phyloP scores from a whole-genome alignment of 2,329 filamentous ascomycete species.

The Ophiostoma sp. region DNA sequence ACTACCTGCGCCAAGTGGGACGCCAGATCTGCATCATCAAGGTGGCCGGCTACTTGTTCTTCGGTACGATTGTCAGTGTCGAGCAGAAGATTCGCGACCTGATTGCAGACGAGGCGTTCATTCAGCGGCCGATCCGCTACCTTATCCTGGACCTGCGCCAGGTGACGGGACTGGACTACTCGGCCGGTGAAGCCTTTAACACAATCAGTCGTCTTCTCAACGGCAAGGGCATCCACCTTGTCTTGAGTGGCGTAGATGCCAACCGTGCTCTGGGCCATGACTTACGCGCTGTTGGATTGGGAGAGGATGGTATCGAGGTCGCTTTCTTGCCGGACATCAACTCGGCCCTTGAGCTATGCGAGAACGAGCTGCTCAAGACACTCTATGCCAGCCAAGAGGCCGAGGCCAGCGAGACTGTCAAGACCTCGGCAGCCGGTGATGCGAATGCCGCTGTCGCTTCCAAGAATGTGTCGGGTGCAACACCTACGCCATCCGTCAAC shows the following conservation, averaged over 20 bases:
- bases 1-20: slow-evolving; percentile 82
- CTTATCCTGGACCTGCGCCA: slow-evolving; percentile 85
- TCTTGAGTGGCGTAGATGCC: slow-evolving; percentile 79
- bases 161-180: slow-evolving; percentile 93
- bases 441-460: background rate
- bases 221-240: slow-evolving; percentile 74
- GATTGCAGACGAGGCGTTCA: slow-evolving; percentile 80
- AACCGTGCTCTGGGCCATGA: slow-evolving; percentile 74
- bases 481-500: slow-evolving; percentile 1
- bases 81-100: slow-evolving; percentile 82
- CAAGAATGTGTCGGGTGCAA: background rate
- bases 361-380: slow-evolving; percentile 86
- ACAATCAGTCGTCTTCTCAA: slow-evolving; percentile 83
- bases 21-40: slow-evolving; percentile 90
- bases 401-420: slow-evolving; percentile 40
- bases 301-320: slow-evolving; percentile 70
- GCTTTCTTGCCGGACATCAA: slow-evolving; percentile 87
- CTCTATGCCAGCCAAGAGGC: slow-evolving; percentile 71
- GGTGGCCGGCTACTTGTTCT: slow-evolving; percentile 93
- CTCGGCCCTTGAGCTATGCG: slow-evolving; percentile 87
- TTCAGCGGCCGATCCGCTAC: slow-evolving; percentile 77
- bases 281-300: slow-evolving; percentile 81
- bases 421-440: background rate
- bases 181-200: slow-evolving; percentile 91
- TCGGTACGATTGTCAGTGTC: slow-evolving; percentile 94